Base-by-base conservation (phyloP, 345 rosid genomes). In the Murraya koenigii region DNA sequence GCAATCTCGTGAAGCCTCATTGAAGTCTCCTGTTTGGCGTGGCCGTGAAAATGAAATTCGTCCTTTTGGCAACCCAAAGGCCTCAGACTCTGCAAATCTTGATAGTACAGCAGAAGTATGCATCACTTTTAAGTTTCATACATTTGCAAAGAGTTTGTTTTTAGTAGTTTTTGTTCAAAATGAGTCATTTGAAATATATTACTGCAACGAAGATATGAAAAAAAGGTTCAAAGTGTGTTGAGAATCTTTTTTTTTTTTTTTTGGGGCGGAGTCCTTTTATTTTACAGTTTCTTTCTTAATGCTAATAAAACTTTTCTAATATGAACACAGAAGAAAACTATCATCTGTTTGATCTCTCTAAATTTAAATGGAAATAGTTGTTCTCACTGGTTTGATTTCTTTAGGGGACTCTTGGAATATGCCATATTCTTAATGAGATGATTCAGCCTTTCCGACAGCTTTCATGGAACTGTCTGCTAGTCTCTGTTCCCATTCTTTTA, bases 41-140 rank as follows among this genome's bases (percentile, higher is more conserved):
- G 98, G 95, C 36, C 95, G 98, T 74, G 99, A 96, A 85, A 91
- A 90, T 82, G 99, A 96, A 84, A 91, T 96, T 63, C 89, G 99
- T 76, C 99, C 99, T 62, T 96, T 81, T 71, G 99, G 99, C 71
- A 93, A 94, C 84, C 89, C 97, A 55, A 96, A 89, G 81, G 99
- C 97, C 14, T 96, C 99, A 60, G 98, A 96, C 81, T 96, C 99
- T 1, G 98, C 99, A 14, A 96, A 96, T 81, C 98, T 96, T 80
- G 99, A 96, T 75, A 91, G 98, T 81, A 83, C 99, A 75, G 99
- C 99, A 69, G 99, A 96, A 82, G 99, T 96, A 91, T 71, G 93
- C 71, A 10, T 19, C 26, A 14, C 69, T 72, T 72, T 78, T 60
- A 32, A 49, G 77, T 63, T 71, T 69, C 68, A 38, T 30, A n/a